Evolutionary conservation across 139 green algal species (phyloP).

Genomic region (Chlamydomonas incerta): DNA sequence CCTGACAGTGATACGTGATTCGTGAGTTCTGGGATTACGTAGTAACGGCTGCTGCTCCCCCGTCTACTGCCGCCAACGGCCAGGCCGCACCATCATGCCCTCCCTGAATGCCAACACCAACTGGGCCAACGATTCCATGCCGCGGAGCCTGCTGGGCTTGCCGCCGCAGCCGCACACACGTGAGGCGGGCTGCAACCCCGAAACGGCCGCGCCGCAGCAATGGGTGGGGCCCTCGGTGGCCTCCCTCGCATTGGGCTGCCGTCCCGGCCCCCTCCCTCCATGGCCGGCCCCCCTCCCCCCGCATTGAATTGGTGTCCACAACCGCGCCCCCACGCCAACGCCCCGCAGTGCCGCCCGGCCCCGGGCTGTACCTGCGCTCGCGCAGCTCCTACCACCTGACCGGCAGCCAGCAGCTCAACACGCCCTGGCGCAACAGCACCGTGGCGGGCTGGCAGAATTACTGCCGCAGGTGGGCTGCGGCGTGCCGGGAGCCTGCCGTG

Average conservation of each 20-base stretch:
- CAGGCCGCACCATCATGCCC: background rate
- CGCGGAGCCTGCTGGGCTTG: background rate
- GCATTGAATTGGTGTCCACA: too few species aligned
- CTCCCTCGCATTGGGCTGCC: background rate
- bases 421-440: conserved; percentile 4
- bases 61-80: too few species aligned
- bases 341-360: conserved; percentile 14
- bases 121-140: background rate
- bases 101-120: background rate
- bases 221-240: too few species aligned
- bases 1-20: too few species aligned
- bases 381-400: conserved; percentile 11
- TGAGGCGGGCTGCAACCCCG: background rate
- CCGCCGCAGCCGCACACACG: background rate
- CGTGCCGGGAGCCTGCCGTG: too few species aligned
- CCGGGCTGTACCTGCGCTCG: conserved; percentile 26
- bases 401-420: background rate
- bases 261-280: too few species aligned
- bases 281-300: too few species aligned
- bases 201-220: too few species aligned
- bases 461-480: conserved; percentile 14
- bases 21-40: too few species aligned
- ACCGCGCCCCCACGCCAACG: background rate
- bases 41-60: too few species aligned
- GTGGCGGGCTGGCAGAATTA: conserved; percentile 15